A percentile compares a stretch with the other conserved stretches of the same genome.
Evolutionary conservation across 441 rosid species (phyloP).

Genomic region (Theobroma grandiflorum): DNA sequence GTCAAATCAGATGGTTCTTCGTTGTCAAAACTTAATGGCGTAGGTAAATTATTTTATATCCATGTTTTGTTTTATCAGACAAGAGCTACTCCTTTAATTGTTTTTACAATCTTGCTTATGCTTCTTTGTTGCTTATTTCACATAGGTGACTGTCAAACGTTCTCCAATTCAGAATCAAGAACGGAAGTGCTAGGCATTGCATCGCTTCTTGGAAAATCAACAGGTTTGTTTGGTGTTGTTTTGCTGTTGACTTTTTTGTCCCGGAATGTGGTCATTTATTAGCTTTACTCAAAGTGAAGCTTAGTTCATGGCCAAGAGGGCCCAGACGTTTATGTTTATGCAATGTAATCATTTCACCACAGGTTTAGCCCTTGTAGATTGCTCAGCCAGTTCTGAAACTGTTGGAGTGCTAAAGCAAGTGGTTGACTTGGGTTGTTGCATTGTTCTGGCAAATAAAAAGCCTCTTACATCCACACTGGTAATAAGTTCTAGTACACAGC

Average conservation of each 20-base stretch:
- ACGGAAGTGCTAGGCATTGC: slow-evolving; percentile 53
- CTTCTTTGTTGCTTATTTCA: slow-evolving; percentile 13
- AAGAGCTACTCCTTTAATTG: slow-evolving; percentile 3
- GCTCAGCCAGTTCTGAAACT: slow-evolving; percentile 82
- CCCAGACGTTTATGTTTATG: slow-evolving; percentile 2
- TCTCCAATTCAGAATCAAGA: slow-evolving; percentile 46
- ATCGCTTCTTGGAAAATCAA: slow-evolving; percentile 66
- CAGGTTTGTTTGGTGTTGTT: slow-evolving; percentile 57
- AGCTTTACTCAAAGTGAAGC: not conserved
- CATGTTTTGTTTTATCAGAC: not conserved
- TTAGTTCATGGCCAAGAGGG: not conserved
- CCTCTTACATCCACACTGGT: slow-evolving; percentile 89
- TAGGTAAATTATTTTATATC: slow-evolving; percentile 45
- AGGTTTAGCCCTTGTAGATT: slow-evolving; percentile 87
- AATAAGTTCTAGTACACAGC: slow-evolving; percentile 34
- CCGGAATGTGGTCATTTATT: slow-evolving; percentile 9
- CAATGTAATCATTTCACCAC: slow-evolving; percentile 16
- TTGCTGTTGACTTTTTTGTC: not conserved
- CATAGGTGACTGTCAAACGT: slow-evolving; percentile 53
- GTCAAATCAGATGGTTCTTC: slow-evolving; percentile 65
- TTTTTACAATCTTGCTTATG: slow-evolving; percentile 1
- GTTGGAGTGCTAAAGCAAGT: slow-evolving; percentile 56
- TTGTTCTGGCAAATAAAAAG: slow-evolving; percentile 92
- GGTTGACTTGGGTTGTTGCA: slow-evolving; percentile 72
- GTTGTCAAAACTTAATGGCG: slow-evolving; percentile 45